Base-by-base conservation (phyloP, 768 basidiomycete species). In the Mycena galopus region DNA sequence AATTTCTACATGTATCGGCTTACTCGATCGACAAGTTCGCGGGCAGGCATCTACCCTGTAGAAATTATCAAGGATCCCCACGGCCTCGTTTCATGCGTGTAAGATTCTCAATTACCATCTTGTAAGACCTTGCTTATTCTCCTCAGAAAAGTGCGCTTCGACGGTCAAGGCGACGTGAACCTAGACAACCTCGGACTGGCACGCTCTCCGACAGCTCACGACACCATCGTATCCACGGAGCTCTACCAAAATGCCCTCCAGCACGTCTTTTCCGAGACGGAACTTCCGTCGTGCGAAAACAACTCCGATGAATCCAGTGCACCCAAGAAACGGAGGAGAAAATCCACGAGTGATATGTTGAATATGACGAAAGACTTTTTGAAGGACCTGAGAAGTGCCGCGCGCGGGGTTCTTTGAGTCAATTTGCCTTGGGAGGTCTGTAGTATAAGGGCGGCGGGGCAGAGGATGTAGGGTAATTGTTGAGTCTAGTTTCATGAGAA, bases 61-160 rank as follows among this genome's bases (percentile, higher is more conserved):
- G 62, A 69, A 56, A 56, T 73, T 8, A 51, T 73, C 58, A 69
- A 56, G 23, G 67, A 73, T 56, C 4, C 64, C 3, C 23, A 60
- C 35, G 68, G 67, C 25, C 4, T 53, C 27, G 65, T 70, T 32
- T 19, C 32, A n/a, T 73, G 68, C 73, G 60, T 73, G 73, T 70
- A 69, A 64, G 62, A 23, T 12, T 32, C 44, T 67, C 44, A 4
- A 37, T 37, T 37, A 37, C n/a, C n/a, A 37, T 37, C 35, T 10
- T 37, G 35, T 11, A 16, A 37, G 35, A 9, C 35, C 35, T 10
- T 11, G 10, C 35, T 37, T 37, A 16, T 17, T 8, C 17, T 44
- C 14, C 4, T 3, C 42, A 73, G 68, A 25, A 73, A 70, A 47
- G 73, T 73, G 60, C 66, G 65, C 58, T 73, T 73, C 53, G 73